These are phyloP conservation scores for Nakazawaea wickerhamii DNA, from an alignment of 805 yeast genomes.

Conservation along the genomic window DNA sequence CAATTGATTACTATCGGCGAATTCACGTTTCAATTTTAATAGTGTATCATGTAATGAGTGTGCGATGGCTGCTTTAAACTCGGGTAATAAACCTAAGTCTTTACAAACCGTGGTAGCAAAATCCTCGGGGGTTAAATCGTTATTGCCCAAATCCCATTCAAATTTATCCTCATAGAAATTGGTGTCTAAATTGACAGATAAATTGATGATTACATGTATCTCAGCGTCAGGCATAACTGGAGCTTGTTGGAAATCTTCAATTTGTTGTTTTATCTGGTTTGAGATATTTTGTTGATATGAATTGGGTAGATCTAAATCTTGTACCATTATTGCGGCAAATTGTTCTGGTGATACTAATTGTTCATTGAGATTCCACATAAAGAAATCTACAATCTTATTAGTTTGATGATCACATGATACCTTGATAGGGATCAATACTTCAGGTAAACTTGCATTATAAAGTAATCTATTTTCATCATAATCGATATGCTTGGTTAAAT, in stretches of 20 bases:
- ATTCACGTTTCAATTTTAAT: slow-evolving; percentile 72
- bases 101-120: slow-evolving; percentile 80
- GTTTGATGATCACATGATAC: slow-evolving; percentile 55
- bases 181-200: slow-evolving; percentile 78
- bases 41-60: slow-evolving; percentile 81
- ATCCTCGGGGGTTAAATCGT: slow-evolving; percentile 63
- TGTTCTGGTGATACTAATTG: slow-evolving; percentile 64
- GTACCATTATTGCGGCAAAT: slow-evolving; percentile 69
- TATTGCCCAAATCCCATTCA: slow-evolving; percentile 79
- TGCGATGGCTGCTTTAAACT: slow-evolving; percentile 85
- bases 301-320: slow-evolving; percentile 76
- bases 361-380: slow-evolving; percentile 72
- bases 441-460: slow-evolving; percentile 32
- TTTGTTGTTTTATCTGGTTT: slow-evolving; percentile 69
- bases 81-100: slow-evolving; percentile 80
- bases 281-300: slow-evolving; percentile 59
- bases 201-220: slow-evolving; percentile 70
- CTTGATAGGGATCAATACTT: slow-evolving; percentile 59
- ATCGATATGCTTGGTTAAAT: slow-evolving; percentile 29
- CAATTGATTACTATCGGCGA: slow-evolving; percentile 49
- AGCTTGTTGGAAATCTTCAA: slow-evolving; percentile 66
- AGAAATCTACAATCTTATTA: slow-evolving; percentile 52
- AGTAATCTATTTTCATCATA: slow-evolving; percentile 29
- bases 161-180: slow-evolving; percentile 85
- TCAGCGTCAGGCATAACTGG: slow-evolving; percentile 68